Evolutionary conservation across 352 stramenopile genomes (phyloP).

Genomic region (Phytophthora cactorum): DNA sequence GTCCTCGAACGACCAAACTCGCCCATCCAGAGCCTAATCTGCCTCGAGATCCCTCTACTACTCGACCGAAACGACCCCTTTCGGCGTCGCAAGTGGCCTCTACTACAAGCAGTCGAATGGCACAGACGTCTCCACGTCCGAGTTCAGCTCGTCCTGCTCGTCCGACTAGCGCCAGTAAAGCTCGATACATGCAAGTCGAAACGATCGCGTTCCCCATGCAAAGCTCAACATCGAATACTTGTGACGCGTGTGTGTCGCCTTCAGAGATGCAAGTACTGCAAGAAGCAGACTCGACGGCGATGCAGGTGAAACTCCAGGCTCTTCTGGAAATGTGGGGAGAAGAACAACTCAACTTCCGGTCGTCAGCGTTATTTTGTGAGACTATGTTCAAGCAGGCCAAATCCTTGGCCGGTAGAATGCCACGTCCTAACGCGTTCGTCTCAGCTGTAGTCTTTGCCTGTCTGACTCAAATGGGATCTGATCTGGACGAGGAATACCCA

Average conservation of each 20-base stretch:
- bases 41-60: not conserved
- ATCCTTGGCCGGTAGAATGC: slow-evolving; percentile 52
- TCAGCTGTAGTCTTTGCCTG: slow-evolving; percentile 55
- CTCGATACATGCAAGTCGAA: slow-evolving; percentile 34
- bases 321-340: slow-evolving; percentile 63
- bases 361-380: slow-evolving; percentile 64
- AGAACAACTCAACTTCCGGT: slow-evolving; percentile 61
- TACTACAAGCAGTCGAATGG: slow-evolving; percentile 29
- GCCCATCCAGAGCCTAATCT: slow-evolving; percentile 8
- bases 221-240: slow-evolving; percentile 1
- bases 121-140: slow-evolving; percentile 15
- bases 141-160: slow-evolving; percentile 35
- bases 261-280: slow-evolving; percentile 7
- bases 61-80: slow-evolving; percentile 42
- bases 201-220: slow-evolving; percentile 42
- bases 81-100: slow-evolving; percentile 43
- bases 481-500: slow-evolving; percentile 53
- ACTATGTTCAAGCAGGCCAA: slow-evolving; percentile 64
- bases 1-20: slow-evolving; percentile 42
- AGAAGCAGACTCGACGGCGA: slow-evolving; percentile 26
- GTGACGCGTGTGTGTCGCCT: slow-evolving; percentile 26
- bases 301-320: slow-evolving; percentile 51
- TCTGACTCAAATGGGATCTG: slow-evolving; percentile 52
- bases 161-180: slow-evolving; percentile 49
- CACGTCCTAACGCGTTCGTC: slow-evolving; percentile 60